These are phyloP conservation scores for Kodamaea fukazawae DNA, from an alignment of 805 yeast species.

Conservation along the genomic window DNA sequence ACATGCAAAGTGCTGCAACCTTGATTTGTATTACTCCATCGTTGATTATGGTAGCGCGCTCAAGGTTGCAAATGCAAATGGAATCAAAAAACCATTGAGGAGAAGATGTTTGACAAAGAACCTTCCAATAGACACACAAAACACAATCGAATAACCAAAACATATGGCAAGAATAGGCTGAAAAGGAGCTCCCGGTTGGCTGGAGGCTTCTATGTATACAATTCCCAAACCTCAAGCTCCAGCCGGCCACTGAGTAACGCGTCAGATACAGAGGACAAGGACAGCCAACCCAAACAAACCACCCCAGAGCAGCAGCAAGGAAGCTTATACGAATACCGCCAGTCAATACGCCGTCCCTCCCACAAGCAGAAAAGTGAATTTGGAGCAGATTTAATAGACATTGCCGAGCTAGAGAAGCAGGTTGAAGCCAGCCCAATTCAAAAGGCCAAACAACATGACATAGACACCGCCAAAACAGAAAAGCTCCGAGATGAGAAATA, in stretches of 20 bases:
- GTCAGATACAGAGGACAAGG: neutral
- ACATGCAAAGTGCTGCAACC: neutral
- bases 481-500: conserved; percentile 1
- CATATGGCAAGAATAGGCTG: no score
- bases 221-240: no score
- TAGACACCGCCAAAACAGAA: neutral
- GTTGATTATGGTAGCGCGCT: neutral
- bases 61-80: neutral
- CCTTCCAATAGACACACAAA: neutral
- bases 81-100: neutral
- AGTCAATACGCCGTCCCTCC: neutral
- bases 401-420: conserved; percentile 4
- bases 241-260: neutral
- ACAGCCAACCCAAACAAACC: neutral
- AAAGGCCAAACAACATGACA: neutral
- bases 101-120: conserved; percentile 4
- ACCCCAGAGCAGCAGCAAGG: no score
- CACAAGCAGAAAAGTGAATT: conserved; percentile 4
- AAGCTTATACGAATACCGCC: conserved; percentile 3
- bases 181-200: no score
- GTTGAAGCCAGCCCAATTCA: neutral
- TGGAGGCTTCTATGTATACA: no score
- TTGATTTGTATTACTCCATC: no score
- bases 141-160: no score
- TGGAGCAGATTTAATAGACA: conserved; percentile 6